Conservation (phyloP, 2,329 filamentous ascomycete genomes). For the Alternaria sp. region DNA sequence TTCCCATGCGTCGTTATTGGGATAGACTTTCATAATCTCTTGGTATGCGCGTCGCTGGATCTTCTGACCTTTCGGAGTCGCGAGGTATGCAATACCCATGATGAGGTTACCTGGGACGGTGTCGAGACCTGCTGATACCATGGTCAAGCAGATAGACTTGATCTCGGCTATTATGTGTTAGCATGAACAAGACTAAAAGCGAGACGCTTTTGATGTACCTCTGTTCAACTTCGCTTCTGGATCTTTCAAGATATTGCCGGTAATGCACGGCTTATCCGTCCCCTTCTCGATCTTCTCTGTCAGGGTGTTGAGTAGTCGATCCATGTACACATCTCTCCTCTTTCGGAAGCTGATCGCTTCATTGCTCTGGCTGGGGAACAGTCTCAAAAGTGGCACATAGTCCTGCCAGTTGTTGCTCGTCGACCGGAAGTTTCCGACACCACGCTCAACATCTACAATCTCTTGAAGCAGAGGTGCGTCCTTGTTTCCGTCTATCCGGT, state of each 20-base stretch:
- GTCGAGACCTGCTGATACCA: slow-evolving; percentile 82
- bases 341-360: slow-evolving; percentile 71
- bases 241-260: slow-evolving; percentile 74
- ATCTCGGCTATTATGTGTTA: slow-evolving; percentile 67
- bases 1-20: slow-evolving; percentile 78
- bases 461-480: slow-evolving; percentile 73
- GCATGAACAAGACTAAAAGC: neutral
- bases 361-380: slow-evolving; percentile 68
- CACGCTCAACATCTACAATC: slow-evolving; percentile 77
- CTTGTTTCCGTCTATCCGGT: slow-evolving; percentile 75
- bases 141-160: slow-evolving; percentile 81
- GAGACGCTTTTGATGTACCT: slow-evolving; percentile 52
- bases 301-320: slow-evolving; percentile 65
- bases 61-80: slow-evolving; percentile 70
- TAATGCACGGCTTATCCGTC: slow-evolving; percentile 73
- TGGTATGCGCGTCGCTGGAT: slow-evolving; percentile 74
- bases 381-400: slow-evolving; percentile 77
- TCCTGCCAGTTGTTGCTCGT: slow-evolving; percentile 88
- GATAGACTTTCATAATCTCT: slow-evolving; percentile 76
- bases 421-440: slow-evolving; percentile 77
- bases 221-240: slow-evolving; percentile 74
- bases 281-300: slow-evolving; percentile 69
- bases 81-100: slow-evolving; percentile 79
- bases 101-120: slow-evolving; percentile 82
- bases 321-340: slow-evolving; percentile 73